These are phyloP conservation scores for Tolypocladium ovalisporum DNA, from an alignment of 2,329 filamentous ascomycete genomes.

Conservation along the genomic window DNA sequence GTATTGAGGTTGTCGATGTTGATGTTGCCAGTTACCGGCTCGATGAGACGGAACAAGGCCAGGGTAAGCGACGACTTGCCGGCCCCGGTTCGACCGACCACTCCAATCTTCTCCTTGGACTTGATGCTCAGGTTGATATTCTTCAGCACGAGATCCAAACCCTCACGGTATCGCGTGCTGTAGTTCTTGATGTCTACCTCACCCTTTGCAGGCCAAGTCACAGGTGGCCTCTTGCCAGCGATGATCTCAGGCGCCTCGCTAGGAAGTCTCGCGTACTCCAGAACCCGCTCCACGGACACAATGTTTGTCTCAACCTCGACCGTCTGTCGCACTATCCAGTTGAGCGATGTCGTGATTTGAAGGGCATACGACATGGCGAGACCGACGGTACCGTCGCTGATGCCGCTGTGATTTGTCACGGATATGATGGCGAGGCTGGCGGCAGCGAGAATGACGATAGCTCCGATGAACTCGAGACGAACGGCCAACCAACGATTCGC, in stretches of 20 bases:
- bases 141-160: slow-evolving; percentile 84
- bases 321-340: slow-evolving; percentile 98
- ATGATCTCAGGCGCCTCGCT: slow-evolving; percentile 94
- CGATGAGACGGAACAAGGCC: slow-evolving; percentile 90
- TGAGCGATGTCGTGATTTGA: slow-evolving; percentile 92
- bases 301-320: slow-evolving; percentile 99
- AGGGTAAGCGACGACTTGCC: slow-evolving; percentile 93
- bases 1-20: slow-evolving; percentile 86
- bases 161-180: slow-evolving; percentile 84
- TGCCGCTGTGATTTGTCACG: slow-evolving; percentile 53
- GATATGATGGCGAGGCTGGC: slow-evolving; percentile 75
- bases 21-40: slow-evolving; percentile 71
- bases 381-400: slow-evolving; percentile 72
- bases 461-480: slow-evolving; percentile 89
- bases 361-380: slow-evolving; percentile 94
- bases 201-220: slow-evolving; percentile 84
- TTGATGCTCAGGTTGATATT: slow-evolving; percentile 88
- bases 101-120: slow-evolving; percentile 93
- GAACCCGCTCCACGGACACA: slow-evolving; percentile 91
- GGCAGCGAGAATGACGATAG: slow-evolving; percentile 79
- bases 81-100: slow-evolving; percentile 90
- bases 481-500: slow-evolving; percentile 92
- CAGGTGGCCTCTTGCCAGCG: slow-evolving; percentile 72
- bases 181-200: slow-evolving; percentile 87
- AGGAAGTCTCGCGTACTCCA: slow-evolving; percentile 86